Evolutionary conservation across 2,329 filamentous ascomycete genomes (phyloP), one percentile per base, ranked within the genome.

Genomic region (Thielaviopsis populi): DNA sequence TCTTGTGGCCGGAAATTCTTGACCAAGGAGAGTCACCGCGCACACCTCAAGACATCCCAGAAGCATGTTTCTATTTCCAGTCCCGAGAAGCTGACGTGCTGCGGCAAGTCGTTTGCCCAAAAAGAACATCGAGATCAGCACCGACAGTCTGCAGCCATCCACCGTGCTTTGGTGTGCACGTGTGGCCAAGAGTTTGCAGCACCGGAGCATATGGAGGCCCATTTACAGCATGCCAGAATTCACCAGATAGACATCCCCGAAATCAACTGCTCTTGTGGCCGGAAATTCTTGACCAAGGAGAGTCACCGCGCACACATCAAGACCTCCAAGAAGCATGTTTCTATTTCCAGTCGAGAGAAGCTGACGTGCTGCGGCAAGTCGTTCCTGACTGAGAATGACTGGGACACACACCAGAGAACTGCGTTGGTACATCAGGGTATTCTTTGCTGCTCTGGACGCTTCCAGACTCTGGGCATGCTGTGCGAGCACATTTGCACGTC

Each of bases 301-400:
- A 22, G 19, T 6, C 53, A 56, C 10, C 17, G 17, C 6, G 3
- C 5, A 11, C 53, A 56, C 19, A 17, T 56, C 2, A 2, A 22
- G n/a, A 0, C 2, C 1, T 30, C 53, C 0, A 37, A 37, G 3
- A 37, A 33, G 2, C 53, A 56, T 2, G 37, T 27, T 0, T 33
- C 53, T 1, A 2, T 19, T n/a, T 11, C 53, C 1, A 7, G n/a
- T 15, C 53, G 53, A 13, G 4, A 3, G 10, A 3, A 8, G 17
- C 53, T 56, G 24, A 30, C 30, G 8, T 56, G 53, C 53, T 56
- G 53, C 27, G 59, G 56, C 37, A 59, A 41, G n/a, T 19, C 33
- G 10, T 59, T 59, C 11, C n/a, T 7, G 13, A 13, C 56, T 6
- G 19, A 5, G 2, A 11, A 24, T 40, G 13, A n/a, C 33, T 42